Evolutionary conservation across 2,329 filamentous ascomycete species (phyloP), one percentile per base, ranked within the genome.

Genomic region (Fusarium staphyleae): DNA sequence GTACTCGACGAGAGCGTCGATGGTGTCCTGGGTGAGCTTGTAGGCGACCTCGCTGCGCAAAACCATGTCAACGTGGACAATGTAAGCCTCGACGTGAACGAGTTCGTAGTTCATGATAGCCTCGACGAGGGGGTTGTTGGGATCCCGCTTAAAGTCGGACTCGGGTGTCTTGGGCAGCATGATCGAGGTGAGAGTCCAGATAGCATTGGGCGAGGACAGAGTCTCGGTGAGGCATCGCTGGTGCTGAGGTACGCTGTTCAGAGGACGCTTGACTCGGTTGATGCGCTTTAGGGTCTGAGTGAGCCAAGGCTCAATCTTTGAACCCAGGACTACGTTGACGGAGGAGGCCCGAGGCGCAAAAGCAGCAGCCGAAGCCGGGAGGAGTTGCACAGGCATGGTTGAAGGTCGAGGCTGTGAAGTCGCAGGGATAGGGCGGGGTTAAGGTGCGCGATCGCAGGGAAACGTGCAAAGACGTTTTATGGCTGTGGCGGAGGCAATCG

Each of bases 11-110:
- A 99, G 85, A 45, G 90, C 79, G 69, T 96, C 92, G 77, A 99
- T 99, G 57, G 93, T 92, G 73, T 98, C 95, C 52, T 88, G 85
- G 18, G 93, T 98, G 70, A 99, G 84, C 84, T 99, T 99, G 84
- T 93, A 98, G 65, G 93, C 95, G 70, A 99, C 92, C 79, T 98
- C 95, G 74, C 96, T 95, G 76, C 93, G 89, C 69, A 96, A 86
- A 55, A 99, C 93, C 92, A 98, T 96, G 79, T 99, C 95, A 75
- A 99, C 92, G 75, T 98, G 93, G 57, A 99, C 95, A 67, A 98
- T 93, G 74, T 99, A 99, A 45, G 95, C 95, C 78, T 98, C 93
- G 67, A 98, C 80, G 73, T 97, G 91, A 70, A 97, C 81, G 71
- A 97, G 85, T 79, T 96, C 89, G 76, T 93, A 95, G 83, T 96